Evolutionary conservation across 2,329 filamentous ascomycete genomes (phyloP), one percentile per base, ranked within the genome.

Genomic region (Epichloe baconii): DNA sequence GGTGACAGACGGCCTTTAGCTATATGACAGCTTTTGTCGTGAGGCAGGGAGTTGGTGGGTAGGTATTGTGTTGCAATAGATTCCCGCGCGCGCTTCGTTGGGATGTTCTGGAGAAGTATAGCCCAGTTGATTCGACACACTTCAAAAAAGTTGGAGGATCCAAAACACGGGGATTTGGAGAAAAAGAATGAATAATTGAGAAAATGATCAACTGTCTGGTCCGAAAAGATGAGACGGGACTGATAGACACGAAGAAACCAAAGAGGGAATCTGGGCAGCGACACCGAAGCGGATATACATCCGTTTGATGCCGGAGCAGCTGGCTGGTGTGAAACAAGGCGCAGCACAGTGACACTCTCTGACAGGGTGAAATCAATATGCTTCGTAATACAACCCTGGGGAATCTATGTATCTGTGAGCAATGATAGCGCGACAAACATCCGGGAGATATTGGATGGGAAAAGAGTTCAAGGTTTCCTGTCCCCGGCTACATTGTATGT

Each of bases 311-410:
- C 63, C 61, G 67, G 60, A 63, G 62, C 61, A 68, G 62, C 58
- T 48, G 35, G 45, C 35, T 61, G 64, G 56, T 58, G 73, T 76
- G 63, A 66, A 70, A 76, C 74, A 69, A 70, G 71, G 71, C 71
- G 70, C 68, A 72, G 71, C 70, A 71, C 67, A 64, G 72, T 73
- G 68, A 71, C 71, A 75, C 72, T 71, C 45, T 40, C 40, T 44
- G 47, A 43, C 45, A 36, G 47, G 41, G 37, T 37, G 44, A 42
- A 49, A 51, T 51, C 52, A 51, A 34, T 26, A 37, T 41, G 45
- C 64, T 63, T 63, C 66, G 73, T 75, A 62, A 68, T 69, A 77
- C 74, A 63, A 64, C 69, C 73, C 73, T 67, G 67, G 70, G 42
- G 35, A 48, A 67, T 26, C 26, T 26, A 26, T 26, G 23, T 26